These are phyloP conservation scores for Colletotrichum scovillei DNA, from an alignment of 2,329 filamentous ascomycete genomes.

Conservation along the genomic window DNA sequence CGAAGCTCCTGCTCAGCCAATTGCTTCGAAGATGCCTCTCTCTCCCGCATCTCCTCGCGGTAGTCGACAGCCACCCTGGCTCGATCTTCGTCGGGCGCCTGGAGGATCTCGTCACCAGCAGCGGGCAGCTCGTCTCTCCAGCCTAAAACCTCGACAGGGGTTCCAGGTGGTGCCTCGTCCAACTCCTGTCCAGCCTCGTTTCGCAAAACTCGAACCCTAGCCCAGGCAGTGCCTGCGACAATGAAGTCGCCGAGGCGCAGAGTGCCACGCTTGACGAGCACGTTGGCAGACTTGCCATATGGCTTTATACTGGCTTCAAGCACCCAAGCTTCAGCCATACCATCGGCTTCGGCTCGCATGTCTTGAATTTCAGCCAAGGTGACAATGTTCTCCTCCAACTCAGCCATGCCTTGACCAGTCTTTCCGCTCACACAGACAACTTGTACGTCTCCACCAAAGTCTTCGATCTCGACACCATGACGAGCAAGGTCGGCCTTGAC, in stretches of 20 bases:
- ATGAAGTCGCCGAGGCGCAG: conserved; percentile 83
- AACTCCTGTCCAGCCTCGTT: conserved; percentile 86
- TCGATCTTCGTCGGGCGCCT: conserved; percentile 81
- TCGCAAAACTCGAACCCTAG: conserved; percentile 82
- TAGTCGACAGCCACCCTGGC: conserved; percentile 84
- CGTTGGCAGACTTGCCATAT: conserved; percentile 85
- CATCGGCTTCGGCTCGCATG: conserved; percentile 81
- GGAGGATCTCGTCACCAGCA: conserved; percentile 88
- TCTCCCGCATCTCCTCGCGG: conserved; percentile 77
- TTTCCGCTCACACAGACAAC: conserved; percentile 92
- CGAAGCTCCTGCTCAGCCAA: conserved; percentile 80
- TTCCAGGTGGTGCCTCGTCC: conserved; percentile 82
- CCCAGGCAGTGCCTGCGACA: conserved; percentile 89
- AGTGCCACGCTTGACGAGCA: conserved; percentile 89
- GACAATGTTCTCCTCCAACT: conserved; percentile 90
- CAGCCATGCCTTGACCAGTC: conserved; percentile 90
- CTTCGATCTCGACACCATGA: conserved; percentile 91
- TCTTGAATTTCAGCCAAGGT: conserved; percentile 91
- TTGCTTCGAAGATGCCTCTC: conserved; percentile 81
- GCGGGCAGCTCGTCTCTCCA: conserved; percentile 86
- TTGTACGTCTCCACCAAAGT: conserved; percentile 94
- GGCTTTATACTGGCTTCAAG: conserved; percentile 91
- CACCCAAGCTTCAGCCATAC: conserved; percentile 90
- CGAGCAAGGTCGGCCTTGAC: conserved; percentile 90
- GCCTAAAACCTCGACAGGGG: conserved; percentile 92